Base-by-base conservation (phyloP, 2,329 filamentous ascomycete species). In the Colletotrichum tabaci region DNA sequence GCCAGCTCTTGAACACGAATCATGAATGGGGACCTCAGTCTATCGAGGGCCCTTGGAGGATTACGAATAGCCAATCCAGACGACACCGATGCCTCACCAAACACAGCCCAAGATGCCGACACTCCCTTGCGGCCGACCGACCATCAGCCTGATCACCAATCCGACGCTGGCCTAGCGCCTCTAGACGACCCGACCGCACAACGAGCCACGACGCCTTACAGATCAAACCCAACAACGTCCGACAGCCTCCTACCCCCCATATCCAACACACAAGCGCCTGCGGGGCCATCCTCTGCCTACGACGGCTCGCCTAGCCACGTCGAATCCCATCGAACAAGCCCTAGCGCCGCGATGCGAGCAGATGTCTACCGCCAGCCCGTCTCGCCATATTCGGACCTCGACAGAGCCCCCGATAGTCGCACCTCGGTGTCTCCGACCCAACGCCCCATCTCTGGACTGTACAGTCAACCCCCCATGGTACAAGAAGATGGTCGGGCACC, bases 21-120 rank as follows among this genome's bases (percentile, higher is more conserved):
- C 82, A 98, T 98, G 95, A 94, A 95, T 85, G 94, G 94, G 83
- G 95, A 98, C 86, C 86, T 98, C 81, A 97, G 94, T 84, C 90
- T 98, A 76, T 96, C 95, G 80, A 93, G 95, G 85, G 94, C 94
- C 79, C 89, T 98, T 79, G 96, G 96, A 79, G 96, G 96, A 78
- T 87, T 99, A 83, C 94, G 96, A 82, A 98, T 99, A 82, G 96
- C 96, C 78, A 99, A 98, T 82, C 96, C 96, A 66, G 95, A 98
- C 74, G 82, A 80, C 52, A 79, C 79, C 74, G 82, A 80, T 55
- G 79, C 79, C 57, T 63, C 72, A 47, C 21, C 67, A 55, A 66
- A 30, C 44, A 66, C 62, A 40, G 26, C 18, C 12, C 57, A 57
- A 62, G 53, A 71, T 47, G 46, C 15, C 40, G 58, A 47, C 80